Conservation (phyloP, 768 basidiomycete species). For the Mycena leptocephala region DNA sequence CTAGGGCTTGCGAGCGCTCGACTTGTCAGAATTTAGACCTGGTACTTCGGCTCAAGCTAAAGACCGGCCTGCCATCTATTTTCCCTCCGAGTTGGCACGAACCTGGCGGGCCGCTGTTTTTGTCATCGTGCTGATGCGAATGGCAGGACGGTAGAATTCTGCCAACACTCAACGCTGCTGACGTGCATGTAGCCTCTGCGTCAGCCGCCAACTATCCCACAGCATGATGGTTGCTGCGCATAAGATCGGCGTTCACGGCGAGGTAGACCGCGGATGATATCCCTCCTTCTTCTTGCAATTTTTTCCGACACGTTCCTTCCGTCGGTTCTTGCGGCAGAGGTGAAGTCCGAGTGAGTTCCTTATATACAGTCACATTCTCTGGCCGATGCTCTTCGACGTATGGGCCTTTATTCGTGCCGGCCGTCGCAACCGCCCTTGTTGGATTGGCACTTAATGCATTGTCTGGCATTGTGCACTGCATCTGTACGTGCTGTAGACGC, state of each 20-base stretch:
- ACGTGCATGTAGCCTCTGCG: background rate
- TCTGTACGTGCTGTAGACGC: background rate
- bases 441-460: background rate
- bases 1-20: too few relatives aligned
- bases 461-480: background rate
- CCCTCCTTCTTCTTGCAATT: background rate
- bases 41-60: too few relatives aligned
- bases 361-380: background rate
- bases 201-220: background rate
- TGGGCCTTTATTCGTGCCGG: background rate
- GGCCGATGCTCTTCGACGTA: background rate
- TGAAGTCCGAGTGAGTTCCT: background rate
- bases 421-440: slow-evolving; percentile 5
- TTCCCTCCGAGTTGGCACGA: background rate
- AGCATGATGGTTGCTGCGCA: background rate
- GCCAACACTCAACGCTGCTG: background rate
- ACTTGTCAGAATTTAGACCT: too few relatives aligned
- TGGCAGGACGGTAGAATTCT: background rate
- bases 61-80: too few relatives aligned
- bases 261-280: too few relatives aligned
- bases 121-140: background rate
- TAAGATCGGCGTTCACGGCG: too few relatives aligned
- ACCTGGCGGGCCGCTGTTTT: background rate
- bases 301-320: background rate
- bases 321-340: background rate